Evolutionary conservation across 768 basidiomycete species (phyloP).

Genomic region (Xanthoconium stramineum): DNA sequence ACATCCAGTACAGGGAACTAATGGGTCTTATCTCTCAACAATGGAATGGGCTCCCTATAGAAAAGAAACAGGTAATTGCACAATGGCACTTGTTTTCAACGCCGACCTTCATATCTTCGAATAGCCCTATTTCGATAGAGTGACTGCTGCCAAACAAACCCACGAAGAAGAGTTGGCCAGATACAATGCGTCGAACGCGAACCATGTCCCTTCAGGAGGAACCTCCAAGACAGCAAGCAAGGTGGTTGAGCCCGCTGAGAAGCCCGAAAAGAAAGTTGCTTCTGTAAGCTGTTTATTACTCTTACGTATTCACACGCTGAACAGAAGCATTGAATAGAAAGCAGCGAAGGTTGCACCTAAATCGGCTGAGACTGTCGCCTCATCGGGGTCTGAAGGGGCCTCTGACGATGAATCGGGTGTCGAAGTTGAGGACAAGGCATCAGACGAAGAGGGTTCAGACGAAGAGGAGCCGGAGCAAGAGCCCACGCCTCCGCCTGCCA

Average conservation of each 20-base stretch:
- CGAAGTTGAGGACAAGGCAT: constrained; percentile 22
- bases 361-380: constrained; percentile 22
- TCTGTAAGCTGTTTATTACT: constrained; percentile 16
- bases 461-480: constrained; percentile 27
- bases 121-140: constrained; percentile 37
- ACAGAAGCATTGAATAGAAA: constrained; percentile 20
- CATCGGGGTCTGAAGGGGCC: constrained; percentile 30
- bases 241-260: constrained; percentile 27
- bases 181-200: constrained; percentile 56
- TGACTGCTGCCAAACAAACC: constrained; percentile 56
- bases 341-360: constrained; percentile 22
- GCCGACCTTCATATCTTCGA: background rate
- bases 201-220: constrained; percentile 47
- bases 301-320: constrained; percentile 17
- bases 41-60: constrained; percentile 67
- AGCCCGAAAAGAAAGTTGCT: constrained; percentile 25
- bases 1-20: constrained; percentile 67
- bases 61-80: constrained; percentile 71
- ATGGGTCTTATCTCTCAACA: constrained; percentile 65
- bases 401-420: constrained; percentile 24
- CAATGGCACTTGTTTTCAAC: background rate
- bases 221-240: constrained; percentile 32
- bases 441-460: constrained; percentile 22
- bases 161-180: constrained; percentile 63
- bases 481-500: constrained; percentile 29